phyloP scores from a whole-genome alignment of 2,329 filamentous ascomycete species.

The Penicillium sp. region DNA sequence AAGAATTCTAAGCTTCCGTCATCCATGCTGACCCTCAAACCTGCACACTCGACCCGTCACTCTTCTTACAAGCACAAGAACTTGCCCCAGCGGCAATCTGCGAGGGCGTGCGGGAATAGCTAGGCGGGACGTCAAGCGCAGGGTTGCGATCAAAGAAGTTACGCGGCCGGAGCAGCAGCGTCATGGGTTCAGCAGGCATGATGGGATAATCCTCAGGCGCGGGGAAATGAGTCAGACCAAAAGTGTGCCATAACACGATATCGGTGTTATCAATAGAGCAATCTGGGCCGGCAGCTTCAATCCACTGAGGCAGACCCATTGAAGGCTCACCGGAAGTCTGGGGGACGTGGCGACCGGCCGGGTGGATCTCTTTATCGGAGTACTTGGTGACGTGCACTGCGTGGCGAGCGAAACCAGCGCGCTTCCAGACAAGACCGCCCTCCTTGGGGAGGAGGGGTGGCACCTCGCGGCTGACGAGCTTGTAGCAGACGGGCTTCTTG shows the following conservation, averaged over 20 bases:
- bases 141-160: constrained; percentile 82
- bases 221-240: constrained; percentile 85
- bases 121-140: constrained; percentile 73
- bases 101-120: constrained; percentile 67
- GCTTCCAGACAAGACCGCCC: constrained; percentile 78
- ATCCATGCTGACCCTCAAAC: constrained; percentile 24
- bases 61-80: constrained; percentile 35
- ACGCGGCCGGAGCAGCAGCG: constrained; percentile 68
- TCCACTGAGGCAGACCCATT: constrained; percentile 69
- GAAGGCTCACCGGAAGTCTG: constrained; percentile 80
- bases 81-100: constrained; percentile 52
- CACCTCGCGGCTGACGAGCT: constrained; percentile 82
- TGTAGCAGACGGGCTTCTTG: constrained; percentile 79
- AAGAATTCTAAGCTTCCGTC: background rate
- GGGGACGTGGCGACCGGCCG: constrained; percentile 79
- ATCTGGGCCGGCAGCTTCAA: constrained; percentile 58
- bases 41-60: constrained; percentile 37
- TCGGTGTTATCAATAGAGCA: constrained; percentile 74
- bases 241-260: constrained; percentile 89
- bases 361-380: constrained; percentile 74
- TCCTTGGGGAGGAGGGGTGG: constrained; percentile 74
- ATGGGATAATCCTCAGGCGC: constrained; percentile 86
- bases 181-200: constrained; percentile 86
- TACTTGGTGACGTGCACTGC: constrained; percentile 87
- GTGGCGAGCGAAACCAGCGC: constrained; percentile 81